These are phyloP conservation scores for Macroventuria anomochaeta DNA, from an alignment of 2,329 filamentous ascomycete species.

Conservation along the genomic window DNA sequence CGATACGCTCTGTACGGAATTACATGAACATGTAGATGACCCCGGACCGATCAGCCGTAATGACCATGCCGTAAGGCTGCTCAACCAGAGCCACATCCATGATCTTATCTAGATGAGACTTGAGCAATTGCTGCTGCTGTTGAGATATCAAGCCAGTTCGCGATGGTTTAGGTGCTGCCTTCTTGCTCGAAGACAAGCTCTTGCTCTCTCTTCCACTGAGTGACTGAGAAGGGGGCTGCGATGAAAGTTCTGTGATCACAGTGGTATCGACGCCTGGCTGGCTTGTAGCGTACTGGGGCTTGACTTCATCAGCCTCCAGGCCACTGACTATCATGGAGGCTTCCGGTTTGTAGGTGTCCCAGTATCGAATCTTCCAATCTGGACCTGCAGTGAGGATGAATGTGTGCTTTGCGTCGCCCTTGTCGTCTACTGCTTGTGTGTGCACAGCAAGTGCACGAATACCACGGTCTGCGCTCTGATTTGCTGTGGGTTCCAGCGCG, in stretches of 20 bases:
- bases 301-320: slow-evolving; percentile 70
- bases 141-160: slow-evolving; percentile 89
- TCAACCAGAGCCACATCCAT: slow-evolving; percentile 89
- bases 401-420: slow-evolving; percentile 74
- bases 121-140: slow-evolving; percentile 85
- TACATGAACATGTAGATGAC: slow-evolving; percentile 83
- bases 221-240: slow-evolving; percentile 28
- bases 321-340: slow-evolving; percentile 83
- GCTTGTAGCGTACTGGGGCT: slow-evolving; percentile 67
- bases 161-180: slow-evolving; percentile 57
- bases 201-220: slow-evolving; percentile 34
- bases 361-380: slow-evolving; percentile 91
- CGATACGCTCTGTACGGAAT: not conserved
- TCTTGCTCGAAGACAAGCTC: slow-evolving; percentile 47
- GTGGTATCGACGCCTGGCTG: slow-evolving; percentile 51
- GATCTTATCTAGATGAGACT: slow-evolving; percentile 85
- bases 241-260: slow-evolving; percentile 48
- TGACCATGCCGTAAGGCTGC: slow-evolving; percentile 87
- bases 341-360: slow-evolving; percentile 83
- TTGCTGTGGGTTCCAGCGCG: slow-evolving; percentile 61
- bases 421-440: slow-evolving; percentile 72
- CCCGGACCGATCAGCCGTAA: slow-evolving; percentile 87
- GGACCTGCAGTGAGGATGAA: slow-evolving; percentile 88
- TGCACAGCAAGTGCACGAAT: slow-evolving; percentile 78
- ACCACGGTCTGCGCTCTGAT: slow-evolving; percentile 65